A percentile compares a stretch with the other conserved stretches of the same genome.
These are phyloP conservation scores for Talaromyces funiculosus DNA, from an alignment of 2,329 filamentous ascomycete genomes.

Conservation along the genomic window DNA sequence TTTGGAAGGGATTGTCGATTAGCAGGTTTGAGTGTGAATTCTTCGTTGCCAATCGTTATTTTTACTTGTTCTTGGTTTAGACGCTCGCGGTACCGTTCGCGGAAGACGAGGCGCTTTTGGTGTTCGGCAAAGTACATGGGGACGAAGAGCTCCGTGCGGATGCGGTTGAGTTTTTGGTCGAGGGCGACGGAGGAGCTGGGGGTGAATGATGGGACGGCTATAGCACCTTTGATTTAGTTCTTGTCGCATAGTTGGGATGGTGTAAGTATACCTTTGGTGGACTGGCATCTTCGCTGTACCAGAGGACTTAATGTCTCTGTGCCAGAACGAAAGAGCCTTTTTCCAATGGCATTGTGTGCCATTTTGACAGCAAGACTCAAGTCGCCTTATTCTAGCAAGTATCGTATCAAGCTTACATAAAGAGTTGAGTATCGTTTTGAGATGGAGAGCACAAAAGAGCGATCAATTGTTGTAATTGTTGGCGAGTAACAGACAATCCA, in stretches of 20 bases:
- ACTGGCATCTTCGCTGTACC: conserved; percentile 28
- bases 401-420: no score
- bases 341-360: conserved; percentile 35
- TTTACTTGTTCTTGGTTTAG: conserved; percentile 37
- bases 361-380: no score
- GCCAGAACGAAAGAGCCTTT: conserved; percentile 35
- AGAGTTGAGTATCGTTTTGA: background rate
- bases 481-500: background rate
- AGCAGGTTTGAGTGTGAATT: conserved; percentile 35
- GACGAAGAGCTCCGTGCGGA: conserved; percentile 42
- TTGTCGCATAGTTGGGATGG: background rate
- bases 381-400: no score
- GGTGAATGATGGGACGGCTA: conserved; percentile 36
- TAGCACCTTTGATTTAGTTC: background rate
- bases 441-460: background rate
- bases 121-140: conserved; percentile 33
- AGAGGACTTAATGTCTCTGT: conserved; percentile 27
- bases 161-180: conserved; percentile 35
- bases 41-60: conserved; percentile 36
- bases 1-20: conserved; percentile 28
- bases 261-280: conserved; percentile 25
- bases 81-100: conserved; percentile 28
- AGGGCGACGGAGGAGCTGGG: conserved; percentile 37
- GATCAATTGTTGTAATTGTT: background rate
- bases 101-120: conserved; percentile 38